Conservation (phyloP, 108 stramenopile species). For the Cyclotella sp. region DNA sequence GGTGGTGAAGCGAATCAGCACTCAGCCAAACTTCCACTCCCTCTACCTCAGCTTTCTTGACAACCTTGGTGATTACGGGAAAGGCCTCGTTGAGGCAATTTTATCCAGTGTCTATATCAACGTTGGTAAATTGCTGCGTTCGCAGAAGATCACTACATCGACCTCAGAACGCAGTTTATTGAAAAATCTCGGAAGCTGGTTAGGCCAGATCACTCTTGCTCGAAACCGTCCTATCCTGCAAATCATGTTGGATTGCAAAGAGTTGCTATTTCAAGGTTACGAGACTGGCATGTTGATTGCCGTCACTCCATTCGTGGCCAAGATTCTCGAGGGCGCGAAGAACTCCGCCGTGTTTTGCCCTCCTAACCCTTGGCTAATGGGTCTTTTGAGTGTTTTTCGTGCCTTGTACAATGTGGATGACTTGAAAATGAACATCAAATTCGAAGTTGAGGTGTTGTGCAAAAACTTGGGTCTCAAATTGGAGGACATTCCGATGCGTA, state of each 20-base stretch:
- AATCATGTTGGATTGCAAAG: slow-evolving; percentile 97
- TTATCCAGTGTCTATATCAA: slow-evolving; percentile 91
- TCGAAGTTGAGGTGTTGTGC: slow-evolving; percentile 98
- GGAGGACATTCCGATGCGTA: slow-evolving; percentile 89
- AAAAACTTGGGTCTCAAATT: slow-evolving; percentile 94
- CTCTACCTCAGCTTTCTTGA: slow-evolving; percentile 94
- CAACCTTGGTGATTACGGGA: slow-evolving; percentile 92
- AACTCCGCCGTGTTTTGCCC: slow-evolving; percentile 92
- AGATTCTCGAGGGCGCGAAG: slow-evolving; percentile 97
- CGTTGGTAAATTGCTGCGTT: slow-evolving; percentile 92
- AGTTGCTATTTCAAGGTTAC: slow-evolving; percentile 96
- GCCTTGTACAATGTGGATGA: slow-evolving; percentile 96
- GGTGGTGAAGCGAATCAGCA: slow-evolving; percentile 97
- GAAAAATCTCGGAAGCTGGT: slow-evolving; percentile 98
- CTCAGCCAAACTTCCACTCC: slow-evolving; percentile 97
- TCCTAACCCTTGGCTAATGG: slow-evolving; percentile 99
- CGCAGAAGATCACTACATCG: slow-evolving; percentile 94
- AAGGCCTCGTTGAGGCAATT: slow-evolving; percentile 90
- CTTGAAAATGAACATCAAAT: slow-evolving; percentile 99
- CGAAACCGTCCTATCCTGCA: slow-evolving; percentile 97
- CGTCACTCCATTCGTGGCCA: slow-evolving; percentile 97
- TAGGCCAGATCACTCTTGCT: slow-evolving; percentile 97
- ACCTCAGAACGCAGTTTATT: slow-evolving; percentile 95
- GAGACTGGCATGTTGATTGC: slow-evolving; percentile 98
- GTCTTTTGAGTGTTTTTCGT: slow-evolving; percentile 91